A percentile compares a stretch with the other conserved stretches of the same genome.
Evolutionary conservation across 2,329 filamentous ascomycete species (phyloP).

Genomic region (Penicillium hordei): DNA sequence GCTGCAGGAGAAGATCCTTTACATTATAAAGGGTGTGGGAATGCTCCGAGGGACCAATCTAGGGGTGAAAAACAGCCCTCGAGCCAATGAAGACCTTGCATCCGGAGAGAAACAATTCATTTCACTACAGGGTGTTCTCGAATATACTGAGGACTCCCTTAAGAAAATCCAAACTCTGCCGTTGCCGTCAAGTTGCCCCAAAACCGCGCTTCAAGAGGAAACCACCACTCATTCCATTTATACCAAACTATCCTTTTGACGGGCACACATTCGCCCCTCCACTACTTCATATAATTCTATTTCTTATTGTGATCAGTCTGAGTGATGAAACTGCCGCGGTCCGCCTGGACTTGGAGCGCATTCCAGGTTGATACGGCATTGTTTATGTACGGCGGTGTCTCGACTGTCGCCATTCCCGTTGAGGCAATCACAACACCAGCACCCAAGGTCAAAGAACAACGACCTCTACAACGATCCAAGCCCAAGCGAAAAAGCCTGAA

Average conservation of each 20-base stretch:
- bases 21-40: slow-evolving; percentile 8
- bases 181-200: neutral
- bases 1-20: slow-evolving; percentile 10
- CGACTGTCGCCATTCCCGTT: slow-evolving; percentile 18
- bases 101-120: neutral
- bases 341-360: slow-evolving; percentile 22
- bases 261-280: neutral
- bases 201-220: slow-evolving; percentile 1
- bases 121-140: neutral
- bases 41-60: slow-evolving; percentile 16
- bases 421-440: slow-evolving; percentile 15
- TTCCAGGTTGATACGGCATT: slow-evolving; percentile 27
- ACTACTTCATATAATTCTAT: slow-evolving; percentile 3
- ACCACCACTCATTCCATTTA: neutral
- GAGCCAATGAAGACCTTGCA: slow-evolving; percentile 6
- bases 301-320: slow-evolving; percentile 4
- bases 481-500: slow-evolving; percentile 14
- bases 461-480: slow-evolving; percentile 4
- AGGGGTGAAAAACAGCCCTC: slow-evolving; percentile 20
- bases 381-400: slow-evolving; percentile 27
- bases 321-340: slow-evolving; percentile 21
- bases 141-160: neutral
- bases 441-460: slow-evolving; percentile 4
- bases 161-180: neutral
- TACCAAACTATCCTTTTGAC: neutral